These are phyloP conservation scores for Arthrobotrys megalospora DNA, from an alignment of 2,329 filamentous ascomycete genomes.

Conservation along the genomic window DNA sequence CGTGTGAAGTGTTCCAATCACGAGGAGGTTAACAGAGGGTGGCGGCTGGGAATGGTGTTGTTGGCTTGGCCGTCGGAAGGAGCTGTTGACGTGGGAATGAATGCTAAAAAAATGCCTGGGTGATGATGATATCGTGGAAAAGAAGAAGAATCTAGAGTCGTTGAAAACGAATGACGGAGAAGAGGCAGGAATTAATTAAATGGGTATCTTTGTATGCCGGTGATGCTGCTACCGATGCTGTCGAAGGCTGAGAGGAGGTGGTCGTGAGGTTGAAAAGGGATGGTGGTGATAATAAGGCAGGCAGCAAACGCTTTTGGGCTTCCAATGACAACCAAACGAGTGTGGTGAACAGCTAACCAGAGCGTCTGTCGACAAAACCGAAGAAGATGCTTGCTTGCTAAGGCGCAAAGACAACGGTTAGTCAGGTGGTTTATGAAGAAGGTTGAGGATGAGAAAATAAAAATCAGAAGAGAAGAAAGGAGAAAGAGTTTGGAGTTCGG, in stretches of 20 bases:
- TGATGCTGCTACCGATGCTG: conserved; percentile 1
- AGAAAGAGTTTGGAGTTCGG: conserved; percentile 15
- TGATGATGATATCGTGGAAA: conserved; percentile 10
- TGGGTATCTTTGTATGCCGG: conserved; percentile 2
- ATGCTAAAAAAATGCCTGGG: conserved; percentile 1
- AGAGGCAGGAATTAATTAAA: neutral
- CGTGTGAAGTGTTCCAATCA: conserved; percentile 27
- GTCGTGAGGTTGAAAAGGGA: conserved; percentile 22
- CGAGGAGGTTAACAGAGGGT: conserved; percentile 17
- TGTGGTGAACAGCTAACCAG: conserved; percentile 61
- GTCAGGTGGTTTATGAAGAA: conserved; percentile 12
- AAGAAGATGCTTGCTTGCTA: conserved; percentile 36
- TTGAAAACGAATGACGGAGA: conserved; percentile 26
- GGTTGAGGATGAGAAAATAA: conserved; percentile 6
- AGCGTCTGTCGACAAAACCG: conserved; percentile 60
- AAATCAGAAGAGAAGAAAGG: conserved; percentile 1
- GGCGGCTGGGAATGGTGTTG: conserved; percentile 3
- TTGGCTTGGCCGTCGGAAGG: conserved; percentile 27
- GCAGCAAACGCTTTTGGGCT: conserved; percentile 45
- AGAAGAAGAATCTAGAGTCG: conserved; percentile 1
- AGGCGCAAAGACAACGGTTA: conserved; percentile 37
- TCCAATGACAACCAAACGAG: conserved; percentile 55
- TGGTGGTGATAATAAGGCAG: conserved; percentile 7
- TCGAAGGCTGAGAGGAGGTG: conserved; percentile 5
- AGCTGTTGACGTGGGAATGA: neutral